These are phyloP conservation scores for Saturnispora halmiae DNA, from an alignment of 805 yeast species.

Conservation along the genomic window DNA sequence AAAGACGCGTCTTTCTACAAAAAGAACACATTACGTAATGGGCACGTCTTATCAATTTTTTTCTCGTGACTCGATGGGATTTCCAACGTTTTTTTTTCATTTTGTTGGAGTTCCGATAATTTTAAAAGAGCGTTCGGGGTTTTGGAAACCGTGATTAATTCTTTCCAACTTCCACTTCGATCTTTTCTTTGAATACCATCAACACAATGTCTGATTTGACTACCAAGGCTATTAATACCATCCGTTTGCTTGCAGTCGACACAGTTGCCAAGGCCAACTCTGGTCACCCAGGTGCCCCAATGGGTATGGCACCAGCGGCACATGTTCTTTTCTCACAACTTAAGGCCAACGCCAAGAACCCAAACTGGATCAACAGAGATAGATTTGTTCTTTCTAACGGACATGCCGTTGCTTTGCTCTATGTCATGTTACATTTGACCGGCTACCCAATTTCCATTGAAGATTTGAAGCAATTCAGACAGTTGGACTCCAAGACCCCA, in stretches of 20 bases:
- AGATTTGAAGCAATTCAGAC: conserved; percentile 86
- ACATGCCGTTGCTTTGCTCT: conserved; percentile 87
- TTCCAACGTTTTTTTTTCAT: neutral
- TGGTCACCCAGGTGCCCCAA: conserved; percentile 99
- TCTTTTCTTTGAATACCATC: neutral
- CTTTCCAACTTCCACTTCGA: neutral
- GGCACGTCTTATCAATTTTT: neutral
- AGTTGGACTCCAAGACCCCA: conserved; percentile 82
- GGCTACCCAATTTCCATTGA: conserved; percentile 78
- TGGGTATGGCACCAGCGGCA: conserved; percentile 95
- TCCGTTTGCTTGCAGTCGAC: conserved; percentile 84
- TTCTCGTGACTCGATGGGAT: neutral
- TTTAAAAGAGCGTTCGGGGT: neutral
- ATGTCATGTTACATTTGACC: conserved; percentile 73
- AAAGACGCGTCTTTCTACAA: neutral
- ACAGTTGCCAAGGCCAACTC: conserved; percentile 82
- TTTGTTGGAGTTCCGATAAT: neutral
- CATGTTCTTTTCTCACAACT: conserved; percentile 75
- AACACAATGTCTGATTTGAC: conserved; percentile 44
- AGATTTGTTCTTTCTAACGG: conserved; percentile 94
- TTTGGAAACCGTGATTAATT: neutral
- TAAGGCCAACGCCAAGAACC: conserved; percentile 85
- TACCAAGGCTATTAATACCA: conserved; percentile 70
- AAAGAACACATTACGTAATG: neutral
- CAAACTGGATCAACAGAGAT: conserved; percentile 90